These are phyloP conservation scores for Margaritispora aquatica DNA, from an alignment of 495 filamentous ascomycete genomes.

Conservation along the genomic window DNA sequence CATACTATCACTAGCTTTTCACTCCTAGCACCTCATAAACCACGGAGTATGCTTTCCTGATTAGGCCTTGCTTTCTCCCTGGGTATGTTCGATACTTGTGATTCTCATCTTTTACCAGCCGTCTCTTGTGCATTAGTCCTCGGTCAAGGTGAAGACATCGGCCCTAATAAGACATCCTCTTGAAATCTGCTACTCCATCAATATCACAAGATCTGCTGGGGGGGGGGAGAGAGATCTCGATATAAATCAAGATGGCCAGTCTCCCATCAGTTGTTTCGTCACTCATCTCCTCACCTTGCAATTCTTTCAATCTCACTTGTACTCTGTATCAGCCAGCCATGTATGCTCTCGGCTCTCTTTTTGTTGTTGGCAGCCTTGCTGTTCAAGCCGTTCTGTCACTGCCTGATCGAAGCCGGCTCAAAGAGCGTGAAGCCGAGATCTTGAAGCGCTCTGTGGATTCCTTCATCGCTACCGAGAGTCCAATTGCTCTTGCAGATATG, in stretches of 20 bases:
- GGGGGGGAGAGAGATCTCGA: neutral
- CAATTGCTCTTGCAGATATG: conserved; percentile 41
- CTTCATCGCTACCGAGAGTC: conserved; percentile 39
- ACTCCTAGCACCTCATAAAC: neutral
- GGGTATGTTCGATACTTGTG: neutral
- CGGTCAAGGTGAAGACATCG: conserved; percentile 51
- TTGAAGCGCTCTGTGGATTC: conserved; percentile 40
- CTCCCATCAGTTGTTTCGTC: conserved; percentile 8
- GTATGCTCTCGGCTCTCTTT: conserved; percentile 36
- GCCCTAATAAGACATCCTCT: too few relatives aligned
- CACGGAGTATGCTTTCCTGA: neutral
- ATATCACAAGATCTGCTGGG: neutral
- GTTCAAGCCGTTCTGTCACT: conserved; percentile 39
- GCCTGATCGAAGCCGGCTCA: conserved; percentile 27
- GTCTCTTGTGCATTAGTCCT: neutral
- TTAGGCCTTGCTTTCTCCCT: neutral
- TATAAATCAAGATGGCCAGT: conserved; percentile 19
- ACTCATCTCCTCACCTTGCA: conserved; percentile 3
- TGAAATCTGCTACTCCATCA: neutral
- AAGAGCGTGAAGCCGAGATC: conserved; percentile 32
- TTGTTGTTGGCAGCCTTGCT: conserved; percentile 40
- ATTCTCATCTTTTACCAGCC: neutral
- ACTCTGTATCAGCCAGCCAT: conserved; percentile 30
- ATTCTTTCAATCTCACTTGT: conserved; percentile 13
- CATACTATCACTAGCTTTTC: neutral